A percentile compares a stretch with the other conserved stretches of the same genome.
These are phyloP conservation scores for Pythium periplocum DNA, from an alignment of 352 stramenopile species.

Conservation along the genomic window DNA sequence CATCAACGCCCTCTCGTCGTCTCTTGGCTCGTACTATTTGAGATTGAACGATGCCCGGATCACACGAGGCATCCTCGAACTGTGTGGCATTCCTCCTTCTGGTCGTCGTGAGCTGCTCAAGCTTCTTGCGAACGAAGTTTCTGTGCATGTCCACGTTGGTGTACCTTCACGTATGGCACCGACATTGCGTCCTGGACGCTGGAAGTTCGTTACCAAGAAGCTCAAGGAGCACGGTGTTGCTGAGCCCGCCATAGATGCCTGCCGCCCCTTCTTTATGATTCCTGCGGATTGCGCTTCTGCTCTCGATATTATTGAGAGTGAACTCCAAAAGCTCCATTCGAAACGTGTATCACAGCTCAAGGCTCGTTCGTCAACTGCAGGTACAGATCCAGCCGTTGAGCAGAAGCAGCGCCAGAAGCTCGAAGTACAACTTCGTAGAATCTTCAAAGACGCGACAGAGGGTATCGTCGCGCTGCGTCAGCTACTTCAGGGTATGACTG, in stretches of 20 bases:
- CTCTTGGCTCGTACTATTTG: slow-evolving; percentile 72
- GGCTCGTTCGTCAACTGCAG: background rate
- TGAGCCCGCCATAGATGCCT: slow-evolving; percentile 39
- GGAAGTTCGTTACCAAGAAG: slow-evolving; percentile 71
- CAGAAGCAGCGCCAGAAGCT: slow-evolving; percentile 64
- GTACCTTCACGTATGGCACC: slow-evolving; percentile 48
- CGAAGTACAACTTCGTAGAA: slow-evolving; percentile 47
- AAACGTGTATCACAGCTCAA: slow-evolving; percentile 29
- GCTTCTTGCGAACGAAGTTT: slow-evolving; percentile 73
- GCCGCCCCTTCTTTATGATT: slow-evolving; percentile 74
- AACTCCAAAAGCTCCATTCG: slow-evolving; percentile 58
- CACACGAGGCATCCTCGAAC: slow-evolving; percentile 59
- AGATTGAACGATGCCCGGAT: slow-evolving; percentile 76
- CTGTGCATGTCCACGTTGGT: slow-evolving; percentile 53
- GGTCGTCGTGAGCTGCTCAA: slow-evolving; percentile 67
- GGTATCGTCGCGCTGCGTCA: slow-evolving; percentile 54
- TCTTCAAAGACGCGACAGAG: slow-evolving; percentile 70
- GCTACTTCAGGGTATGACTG: slow-evolving; percentile 71
- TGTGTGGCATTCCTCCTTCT: slow-evolving; percentile 46
- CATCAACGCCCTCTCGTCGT: slow-evolving; percentile 49
- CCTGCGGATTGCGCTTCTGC: slow-evolving; percentile 56
- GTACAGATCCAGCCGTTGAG: background rate
- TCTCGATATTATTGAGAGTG: slow-evolving; percentile 59
- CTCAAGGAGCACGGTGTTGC: slow-evolving; percentile 56
- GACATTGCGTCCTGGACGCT: slow-evolving; percentile 59